Evolutionary conservation across 352 stramenopile species (phyloP), one percentile per base, ranked within the genome.

Genomic region (Globisporangium megalacanthum): DNA sequence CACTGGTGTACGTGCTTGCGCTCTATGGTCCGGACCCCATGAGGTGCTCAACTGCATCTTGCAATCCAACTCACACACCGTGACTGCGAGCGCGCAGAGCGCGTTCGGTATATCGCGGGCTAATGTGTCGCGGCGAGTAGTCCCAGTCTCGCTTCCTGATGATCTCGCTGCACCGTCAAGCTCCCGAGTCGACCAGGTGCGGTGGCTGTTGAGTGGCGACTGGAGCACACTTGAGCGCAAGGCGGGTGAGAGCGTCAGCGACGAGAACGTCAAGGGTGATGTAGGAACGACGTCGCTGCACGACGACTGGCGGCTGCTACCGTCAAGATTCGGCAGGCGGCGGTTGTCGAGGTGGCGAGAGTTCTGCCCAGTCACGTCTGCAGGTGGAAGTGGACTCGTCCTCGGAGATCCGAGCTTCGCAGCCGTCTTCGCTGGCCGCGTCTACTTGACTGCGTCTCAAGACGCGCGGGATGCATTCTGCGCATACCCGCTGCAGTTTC

Each of bases 141-240:
- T 70, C 22, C 54, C 60, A 0, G 45, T 88, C 13, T 11, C 51
- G 2, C 56, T 89, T 4, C 75, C 79, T 1, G 71, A 80, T 4
- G 72, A 79, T 11, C 15, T 79, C n/a, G 68, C 39, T 10, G 19
- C 39, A 15, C 6, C 50, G 31, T 47, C 22, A 41, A 62, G 46
- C 5, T 71, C 29, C 31, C 77, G 77, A 13, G 63, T 59, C 33
- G 75, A 88, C 3, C 79, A 88, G 46, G 31, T 89, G 1, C 72
- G 66, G 5, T 92, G 79, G 75, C 56, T 92, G 9, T 56, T 92
- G 3, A 75, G 84, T 49, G 70, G 74, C 50, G 70, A 88, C 45
- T 90, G 77, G 79, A 62, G 56, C 11, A 50, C 68, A 14, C 35
- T 72, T 35, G 31, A 39, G 15, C 29, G 31, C n/a, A 31, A 17